Evolutionary conservation across 1,284 basidiomycete genomes (phyloP), one percentile per base, ranked within the genome.

Genomic region (Marasmius fiardii): DNA sequence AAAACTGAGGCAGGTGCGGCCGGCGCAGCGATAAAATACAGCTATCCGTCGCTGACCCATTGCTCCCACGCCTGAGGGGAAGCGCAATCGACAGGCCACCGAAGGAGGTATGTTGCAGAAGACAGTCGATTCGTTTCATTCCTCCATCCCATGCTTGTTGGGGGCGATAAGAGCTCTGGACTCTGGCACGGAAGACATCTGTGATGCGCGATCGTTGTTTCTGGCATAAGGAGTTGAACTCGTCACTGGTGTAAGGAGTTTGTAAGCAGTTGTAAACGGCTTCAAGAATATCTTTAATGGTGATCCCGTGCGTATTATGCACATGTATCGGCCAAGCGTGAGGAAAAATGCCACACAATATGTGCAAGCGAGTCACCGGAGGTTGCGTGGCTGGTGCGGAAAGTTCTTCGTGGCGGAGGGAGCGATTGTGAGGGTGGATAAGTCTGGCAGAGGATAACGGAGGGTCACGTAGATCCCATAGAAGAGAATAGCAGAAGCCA

Each of bases 401-500:
- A 45, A 80, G 67, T 14, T 77, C 66, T 34, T 67, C 61, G 14
- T 66, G 45, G 5, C 68, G 57, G 12, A 78, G 63, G 0, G 62
- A 56, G 16, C 61, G 56, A 33, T 33, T 24, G 24, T 31, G 47
- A 45, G 21, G 21, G 28, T 26, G 20, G 11, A 31, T 31, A 18
- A 12, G 3, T 20, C 64, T 62, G 8, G 63, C 57, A 6, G 63
- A 52, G 37, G 68, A 65, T 53, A 65, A 69, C 16, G 79, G 77
- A n/a, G 68, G 41, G 54, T 72, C 65, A 41, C 77, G 74, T 43
- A 80, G 43, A 61, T 84, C 78, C 82, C 82, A 84, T 18, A 73
- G 52, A 26, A 83, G 55, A 4, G 61, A 61, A 24, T 56, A 61
- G 43, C 58, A 55, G 43, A 59, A 55, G n/a, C 31, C 16, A 1